Base-by-base conservation (phyloP, 2,329 filamentous ascomycete species). In the Alternaria sp. region DNA sequence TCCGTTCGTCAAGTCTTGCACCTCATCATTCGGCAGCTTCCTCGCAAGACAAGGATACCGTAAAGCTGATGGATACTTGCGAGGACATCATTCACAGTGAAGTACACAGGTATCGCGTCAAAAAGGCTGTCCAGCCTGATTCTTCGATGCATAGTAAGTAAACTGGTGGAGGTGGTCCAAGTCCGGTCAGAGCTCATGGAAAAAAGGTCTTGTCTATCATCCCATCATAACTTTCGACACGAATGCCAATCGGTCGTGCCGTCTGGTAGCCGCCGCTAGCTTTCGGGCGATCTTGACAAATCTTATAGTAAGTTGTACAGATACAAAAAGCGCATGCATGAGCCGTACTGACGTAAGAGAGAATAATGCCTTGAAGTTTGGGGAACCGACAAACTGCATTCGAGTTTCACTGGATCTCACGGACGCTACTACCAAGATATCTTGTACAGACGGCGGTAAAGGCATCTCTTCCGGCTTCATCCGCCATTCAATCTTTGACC, bases 281-380 rank as follows among this genome's bases (percentile, higher is more conserved):
- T 62, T 62, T 25, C 59, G 55, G 3, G 55, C 30, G n/a, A 50
- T 62, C 10, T 49, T 62, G 17, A 47, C 55, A 11, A 57, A 62
- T 19, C 50, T 62, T 13, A 44, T 62, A 23, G 59, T 62, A 32
- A 54, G 59, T n/a, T 17, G 19, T 3, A 12, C 7, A 9, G n/a
- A 40, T 17, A 40, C 21, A 7, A 12, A 10, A 23, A 9, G 23
- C 5, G 6, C 17, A 13, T 19, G 12, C 5, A n/a, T 26, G 5
- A 21, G 26, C 19, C 21, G 5, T n/a, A 32, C 59, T 62, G 13
- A 62, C 11, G 10, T 3, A 10, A 9, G 19, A 26, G 19, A 62
- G 59, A 52, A 44, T 19, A 62, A 62, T 21, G 59, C 59, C 17
- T 23, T 62, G 15, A 62, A 62, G 19, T 62, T 62, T 46, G 49